A percentile compares a stretch with the other conserved stretches of the same genome.
Evolutionary conservation across 148 eudicot genomes (phyloP).

Genomic region (Rhododendron henanense): DNA sequence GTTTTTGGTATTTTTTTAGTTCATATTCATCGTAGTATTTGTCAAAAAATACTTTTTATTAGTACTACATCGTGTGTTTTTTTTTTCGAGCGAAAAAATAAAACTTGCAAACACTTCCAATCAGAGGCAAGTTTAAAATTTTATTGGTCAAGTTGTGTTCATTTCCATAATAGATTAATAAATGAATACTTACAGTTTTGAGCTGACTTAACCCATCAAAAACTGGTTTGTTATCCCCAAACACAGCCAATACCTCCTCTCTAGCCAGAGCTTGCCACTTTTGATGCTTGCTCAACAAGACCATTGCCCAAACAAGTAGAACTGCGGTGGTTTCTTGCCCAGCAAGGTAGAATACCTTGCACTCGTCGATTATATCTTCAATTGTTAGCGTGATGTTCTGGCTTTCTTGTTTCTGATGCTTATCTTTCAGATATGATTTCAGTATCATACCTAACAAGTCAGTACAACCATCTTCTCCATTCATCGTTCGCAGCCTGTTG

Average conservation of each 20-base stretch:
- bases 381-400: background rate
- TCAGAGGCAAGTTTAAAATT: too few species aligned
- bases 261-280: conserved; percentile 16
- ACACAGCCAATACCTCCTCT: background rate
- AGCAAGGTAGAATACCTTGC: conserved; percentile 2
- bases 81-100: too few species aligned
- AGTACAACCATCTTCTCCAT: background rate
- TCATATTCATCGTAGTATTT: too few species aligned
- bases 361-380: conserved; percentile 8
- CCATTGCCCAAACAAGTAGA: conserved; percentile 22
- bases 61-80: too few species aligned
- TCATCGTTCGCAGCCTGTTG: background rate
- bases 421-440: background rate
- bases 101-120: too few species aligned
- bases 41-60: too few species aligned
- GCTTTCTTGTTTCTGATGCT: background rate
- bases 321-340: background rate
- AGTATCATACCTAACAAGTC: background rate
- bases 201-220: background rate
- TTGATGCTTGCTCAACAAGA: conserved; percentile 18
- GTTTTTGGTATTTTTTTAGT: too few species aligned
- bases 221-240: background rate
- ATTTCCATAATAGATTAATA: too few species aligned
- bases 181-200: background rate
- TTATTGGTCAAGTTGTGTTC: too few species aligned